Percentiles rank a stretch among this genome's conserved stretches.
phyloP scores from a whole-genome alignment of 352 stramenopile genomes.

The Globisporangium parvum region DNA sequence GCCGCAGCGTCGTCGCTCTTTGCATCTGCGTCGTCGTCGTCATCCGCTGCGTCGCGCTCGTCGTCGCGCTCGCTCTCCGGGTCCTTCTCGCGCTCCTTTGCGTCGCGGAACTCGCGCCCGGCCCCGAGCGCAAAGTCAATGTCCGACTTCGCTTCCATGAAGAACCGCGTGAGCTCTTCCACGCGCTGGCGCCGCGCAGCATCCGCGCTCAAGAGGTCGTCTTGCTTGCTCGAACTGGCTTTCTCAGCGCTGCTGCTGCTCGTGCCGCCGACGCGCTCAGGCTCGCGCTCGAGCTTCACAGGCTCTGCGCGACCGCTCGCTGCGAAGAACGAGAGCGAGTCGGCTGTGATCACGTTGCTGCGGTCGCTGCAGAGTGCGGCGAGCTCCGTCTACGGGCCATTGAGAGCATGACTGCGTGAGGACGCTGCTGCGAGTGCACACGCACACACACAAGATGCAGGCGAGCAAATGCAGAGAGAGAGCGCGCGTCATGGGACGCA shows the following conservation, averaged over 20 bases:
- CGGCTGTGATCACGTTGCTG: constrained; percentile 62
- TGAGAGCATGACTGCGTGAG: no score
- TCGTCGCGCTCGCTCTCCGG: constrained; percentile 59
- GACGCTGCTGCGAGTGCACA: no score
- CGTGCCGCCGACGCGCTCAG: constrained; percentile 26
- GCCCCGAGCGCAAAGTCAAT: constrained; percentile 84
- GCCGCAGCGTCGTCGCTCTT: constrained; percentile 37
- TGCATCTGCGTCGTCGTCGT: constrained; percentile 46
- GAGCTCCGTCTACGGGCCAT: no score
- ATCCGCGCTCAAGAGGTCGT: constrained; percentile 71
- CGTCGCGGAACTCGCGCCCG: constrained; percentile 58
- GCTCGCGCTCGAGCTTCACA: constrained; percentile 69
- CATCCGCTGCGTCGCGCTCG: constrained; percentile 56
- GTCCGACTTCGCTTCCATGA: constrained; percentile 88
- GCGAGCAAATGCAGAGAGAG: no score
- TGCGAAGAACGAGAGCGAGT: constrained; percentile 71
- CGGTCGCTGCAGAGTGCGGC: constrained; percentile 67
- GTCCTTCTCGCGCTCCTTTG: constrained; percentile 48
- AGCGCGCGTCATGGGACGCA: constrained; percentile 12
- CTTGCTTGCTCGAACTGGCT: constrained; percentile 12
- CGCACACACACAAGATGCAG: no score
- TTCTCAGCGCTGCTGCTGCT: constrained; percentile 23
- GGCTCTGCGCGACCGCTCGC: constrained; percentile 46
- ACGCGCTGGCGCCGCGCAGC: constrained; percentile 72
- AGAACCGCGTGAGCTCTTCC: constrained; percentile 84